A percentile compares a stretch with the other conserved stretches of the same genome.
phyloP scores from a whole-genome alignment of 176 grass and related monocot genomes.

The Oryza glaberrima region DNA sequence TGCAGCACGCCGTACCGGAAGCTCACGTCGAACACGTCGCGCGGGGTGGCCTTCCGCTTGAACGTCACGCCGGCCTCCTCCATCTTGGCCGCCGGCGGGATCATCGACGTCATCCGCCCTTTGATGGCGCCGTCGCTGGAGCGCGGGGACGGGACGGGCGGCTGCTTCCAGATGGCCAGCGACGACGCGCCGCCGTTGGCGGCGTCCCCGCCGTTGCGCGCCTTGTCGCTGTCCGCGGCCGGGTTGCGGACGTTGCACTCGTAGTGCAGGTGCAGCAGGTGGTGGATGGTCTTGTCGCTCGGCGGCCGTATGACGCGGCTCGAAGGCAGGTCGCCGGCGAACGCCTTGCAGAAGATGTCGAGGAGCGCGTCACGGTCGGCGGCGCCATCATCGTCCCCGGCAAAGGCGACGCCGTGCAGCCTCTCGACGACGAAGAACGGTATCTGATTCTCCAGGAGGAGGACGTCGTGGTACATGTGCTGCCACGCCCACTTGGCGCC shows the following conservation, averaged over 20 bases:
- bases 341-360: slow-evolving; percentile 51
- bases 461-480: slow-evolving; percentile 57
- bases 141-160: slow-evolving; percentile 21
- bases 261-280: slow-evolving; percentile 60
- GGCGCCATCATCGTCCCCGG: background rate
- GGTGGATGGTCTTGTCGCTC: slow-evolving; percentile 44
- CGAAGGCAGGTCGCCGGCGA: slow-evolving; percentile 50
- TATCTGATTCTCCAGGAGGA: slow-evolving; percentile 56
- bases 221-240: slow-evolving; percentile 2
- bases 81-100: slow-evolving; percentile 50
- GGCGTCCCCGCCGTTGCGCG: background rate
- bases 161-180: slow-evolving; percentile 53
- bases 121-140: slow-evolving; percentile 25
- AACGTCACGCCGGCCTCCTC: slow-evolving; percentile 54
- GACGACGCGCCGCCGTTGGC: slow-evolving; percentile 20
- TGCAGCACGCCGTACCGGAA: slow-evolving; percentile 53
- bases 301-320: slow-evolving; percentile 38
- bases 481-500: slow-evolving; percentile 62
- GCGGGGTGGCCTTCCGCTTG: slow-evolving; percentile 50
- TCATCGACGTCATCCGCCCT: slow-evolving; percentile 44
- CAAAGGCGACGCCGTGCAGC: slow-evolving; percentile 47
- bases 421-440: slow-evolving; percentile 59
- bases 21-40: slow-evolving; percentile 49
- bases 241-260: slow-evolving; percentile 51
- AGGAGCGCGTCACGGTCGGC: slow-evolving; percentile 37